phyloP scores from a whole-genome alignment of 495 filamentous ascomycete genomes.

The Neurospora cerealis region DNA sequence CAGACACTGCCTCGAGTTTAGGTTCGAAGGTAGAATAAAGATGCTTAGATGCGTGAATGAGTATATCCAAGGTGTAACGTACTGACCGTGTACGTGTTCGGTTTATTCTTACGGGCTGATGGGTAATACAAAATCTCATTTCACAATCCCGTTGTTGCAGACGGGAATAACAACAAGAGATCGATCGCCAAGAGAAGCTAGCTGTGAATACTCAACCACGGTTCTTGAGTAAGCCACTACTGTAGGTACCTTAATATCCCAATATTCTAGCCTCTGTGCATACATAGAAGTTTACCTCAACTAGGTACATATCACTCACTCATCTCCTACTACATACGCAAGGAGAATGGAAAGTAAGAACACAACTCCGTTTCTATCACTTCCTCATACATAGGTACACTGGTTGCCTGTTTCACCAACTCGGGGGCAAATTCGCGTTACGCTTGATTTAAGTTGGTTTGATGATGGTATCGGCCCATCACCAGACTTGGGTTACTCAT shows the following conservation, averaged over 20 bases:
- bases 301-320: neutral
- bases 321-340: too few species aligned
- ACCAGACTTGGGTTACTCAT: neutral
- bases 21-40: too few species aligned
- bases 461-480: neutral
- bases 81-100: too few species aligned
- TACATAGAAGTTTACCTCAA: neutral
- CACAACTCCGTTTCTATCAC: too few species aligned
- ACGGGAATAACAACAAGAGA: neutral
- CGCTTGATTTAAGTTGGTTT: neutral
- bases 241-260: too few species aligned
- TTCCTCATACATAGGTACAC: too few species aligned
- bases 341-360: too few species aligned
- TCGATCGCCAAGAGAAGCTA: neutral
- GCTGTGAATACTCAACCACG: neutral
- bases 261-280: neutral
- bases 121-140: neutral
- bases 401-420: neutral
- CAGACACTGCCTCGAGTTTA: too few species aligned
- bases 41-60: too few species aligned
- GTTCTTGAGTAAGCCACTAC: too few species aligned
- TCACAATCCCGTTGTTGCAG: neutral
- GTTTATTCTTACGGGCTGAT: too few species aligned
- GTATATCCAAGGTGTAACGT: too few species aligned
- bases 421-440: neutral